Percentiles rank a stretch among this genome's conserved stretches.
Evolutionary conservation across 2,329 filamentous ascomycete species (phyloP).

Genomic region (Atkinsonella texensis): DNA sequence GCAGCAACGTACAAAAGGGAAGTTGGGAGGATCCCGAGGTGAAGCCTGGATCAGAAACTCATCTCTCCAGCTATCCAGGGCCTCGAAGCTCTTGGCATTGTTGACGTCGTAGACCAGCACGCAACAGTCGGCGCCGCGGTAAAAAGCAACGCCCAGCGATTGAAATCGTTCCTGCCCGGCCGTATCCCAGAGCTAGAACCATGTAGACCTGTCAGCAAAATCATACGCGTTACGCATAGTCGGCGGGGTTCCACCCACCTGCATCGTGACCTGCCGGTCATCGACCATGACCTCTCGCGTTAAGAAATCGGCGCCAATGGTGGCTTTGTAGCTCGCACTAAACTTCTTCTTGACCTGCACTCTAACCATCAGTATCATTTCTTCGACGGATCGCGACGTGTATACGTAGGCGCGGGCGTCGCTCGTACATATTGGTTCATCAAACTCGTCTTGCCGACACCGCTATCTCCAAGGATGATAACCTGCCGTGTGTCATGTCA

Average conservation of each 20-base stretch:
- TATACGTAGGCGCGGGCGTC: slow-evolving; percentile 8
- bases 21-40: slow-evolving; percentile 90
- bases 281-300: slow-evolving; percentile 97
- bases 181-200: slow-evolving; percentile 80
- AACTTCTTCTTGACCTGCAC: slow-evolving; percentile 98
- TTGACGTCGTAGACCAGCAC: slow-evolving; percentile 98
- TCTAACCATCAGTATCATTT: slow-evolving; percentile 7
- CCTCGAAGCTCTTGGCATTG: slow-evolving; percentile 98
- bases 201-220: slow-evolving; percentile 4
- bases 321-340: slow-evolving; percentile 98
- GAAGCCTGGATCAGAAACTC: slow-evolving; percentile 97
- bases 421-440: slow-evolving; percentile 99
- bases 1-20: slow-evolving; percentile 77
- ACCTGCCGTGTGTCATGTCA: slow-evolving; percentile 45
- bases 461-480: slow-evolving; percentile 97
- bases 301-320: slow-evolving; percentile 95
- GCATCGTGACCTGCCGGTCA: slow-evolving; percentile 96
- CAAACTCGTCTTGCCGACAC: slow-evolving; percentile 97
- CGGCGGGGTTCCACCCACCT: slow-evolving; percentile 41
- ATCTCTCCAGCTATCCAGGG: slow-evolving; percentile 94
- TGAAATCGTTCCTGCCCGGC: slow-evolving; percentile 96
- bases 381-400: background rate
- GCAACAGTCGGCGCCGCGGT: slow-evolving; percentile 94
- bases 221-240: background rate
- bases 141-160: slow-evolving; percentile 93